A percentile compares a stretch with the other conserved stretches of the same genome.
Evolutionary conservation across 768 basidiomycete species (phyloP).

Genomic region (Mycena haematopus): DNA sequence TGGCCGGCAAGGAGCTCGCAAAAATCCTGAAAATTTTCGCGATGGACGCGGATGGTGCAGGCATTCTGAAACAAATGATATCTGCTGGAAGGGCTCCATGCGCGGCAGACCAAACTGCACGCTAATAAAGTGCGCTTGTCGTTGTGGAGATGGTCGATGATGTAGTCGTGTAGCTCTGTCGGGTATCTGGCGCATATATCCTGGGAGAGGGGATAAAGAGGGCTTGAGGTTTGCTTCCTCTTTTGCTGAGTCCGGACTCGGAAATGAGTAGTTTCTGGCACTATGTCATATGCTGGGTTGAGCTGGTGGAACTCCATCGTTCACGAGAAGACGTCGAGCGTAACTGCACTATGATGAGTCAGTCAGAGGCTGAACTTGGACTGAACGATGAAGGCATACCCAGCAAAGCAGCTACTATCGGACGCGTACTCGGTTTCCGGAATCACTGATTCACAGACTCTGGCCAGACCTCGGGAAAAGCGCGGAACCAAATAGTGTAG

Average conservation of each 20-base stretch:
- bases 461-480: too few species aligned
- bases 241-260: neutral
- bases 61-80: slow-evolving; percentile 18
- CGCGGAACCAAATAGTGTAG: too few species aligned
- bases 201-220: neutral
- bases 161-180: slow-evolving; percentile 14
- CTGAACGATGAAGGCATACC: too few species aligned
- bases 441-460: too few species aligned
- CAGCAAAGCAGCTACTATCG: too few species aligned
- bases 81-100: slow-evolving; percentile 8
- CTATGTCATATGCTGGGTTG: neutral
- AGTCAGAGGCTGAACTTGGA: too few species aligned
- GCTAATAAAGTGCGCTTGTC: neutral
- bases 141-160: slow-evolving; percentile 9
- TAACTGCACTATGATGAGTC: too few species aligned
- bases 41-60: slow-evolving; percentile 6
- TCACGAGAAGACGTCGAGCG: too few species aligned
- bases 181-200: slow-evolving; percentile 6
- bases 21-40: slow-evolving; percentile 5
- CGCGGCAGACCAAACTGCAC: slow-evolving; percentile 19
- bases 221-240: neutral
- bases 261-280: neutral
- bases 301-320: too few species aligned
- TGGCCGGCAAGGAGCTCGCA: slow-evolving; percentile 11
- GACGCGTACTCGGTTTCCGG: too few species aligned